These are phyloP conservation scores for Phytophthora kernoviae DNA, from an alignment of 352 stramenopile genomes.

Conservation along the genomic window DNA sequence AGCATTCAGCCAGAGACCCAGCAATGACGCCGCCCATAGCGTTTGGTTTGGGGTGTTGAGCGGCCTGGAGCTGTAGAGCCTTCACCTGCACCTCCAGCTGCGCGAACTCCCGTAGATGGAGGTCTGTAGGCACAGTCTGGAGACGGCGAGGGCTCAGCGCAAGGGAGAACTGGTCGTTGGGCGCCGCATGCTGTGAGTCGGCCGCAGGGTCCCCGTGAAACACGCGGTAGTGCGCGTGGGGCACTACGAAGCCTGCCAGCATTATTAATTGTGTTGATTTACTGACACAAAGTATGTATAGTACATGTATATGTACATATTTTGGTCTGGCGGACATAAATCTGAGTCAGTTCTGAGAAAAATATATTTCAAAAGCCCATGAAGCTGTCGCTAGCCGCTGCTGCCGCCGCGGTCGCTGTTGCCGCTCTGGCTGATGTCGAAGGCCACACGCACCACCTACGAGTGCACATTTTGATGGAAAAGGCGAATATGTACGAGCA, in stretches of 20 bases:
- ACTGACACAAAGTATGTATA: too few relatives aligned
- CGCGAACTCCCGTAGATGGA: conserved; percentile 59
- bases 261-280: too few relatives aligned
- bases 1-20: conserved; percentile 46
- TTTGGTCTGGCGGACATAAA: too few relatives aligned
- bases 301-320: too few relatives aligned
- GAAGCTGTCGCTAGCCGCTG: conserved; percentile 11
- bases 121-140: conserved; percentile 37
- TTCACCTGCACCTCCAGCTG: conserved; percentile 69
- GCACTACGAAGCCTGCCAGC: conserved; percentile 49
- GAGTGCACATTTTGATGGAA: conserved; percentile 31
- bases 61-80: conserved; percentile 44
- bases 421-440: conserved; percentile 11
- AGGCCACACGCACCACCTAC: conserved; percentile 19
- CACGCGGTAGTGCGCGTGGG: conserved; percentile 61
- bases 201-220: conserved; percentile 51
- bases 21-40: conserved; percentile 20
- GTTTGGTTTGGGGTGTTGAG: conserved; percentile 10
- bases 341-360: neutral
- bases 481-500: conserved; percentile 25
- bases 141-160: conserved; percentile 14
- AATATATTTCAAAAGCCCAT: conserved; percentile 25
- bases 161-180: conserved; percentile 38
- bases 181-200: conserved; percentile 33
- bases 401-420: too few relatives aligned